A percentile compares a stretch with the other conserved stretches of the same genome.
These are phyloP conservation scores for Candida silvatica DNA, from an alignment of 805 yeast species.

Conservation along the genomic window DNA sequence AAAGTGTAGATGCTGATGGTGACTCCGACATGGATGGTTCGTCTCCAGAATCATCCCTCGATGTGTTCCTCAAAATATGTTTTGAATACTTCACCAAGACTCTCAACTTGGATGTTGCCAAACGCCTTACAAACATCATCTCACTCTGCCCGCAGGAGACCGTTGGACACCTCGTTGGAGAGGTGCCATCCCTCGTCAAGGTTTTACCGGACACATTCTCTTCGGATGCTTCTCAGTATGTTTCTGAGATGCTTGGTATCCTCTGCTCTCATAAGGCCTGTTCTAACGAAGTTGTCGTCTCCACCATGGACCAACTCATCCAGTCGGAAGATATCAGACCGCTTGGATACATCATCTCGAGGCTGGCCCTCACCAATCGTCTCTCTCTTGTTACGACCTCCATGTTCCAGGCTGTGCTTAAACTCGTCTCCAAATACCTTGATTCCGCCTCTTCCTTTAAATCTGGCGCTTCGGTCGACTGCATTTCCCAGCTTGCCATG, in stretches of 20 bases:
- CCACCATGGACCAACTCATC: constrained; percentile 6
- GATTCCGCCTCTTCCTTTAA: constrained; percentile 11
- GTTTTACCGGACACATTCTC: constrained; percentile 13
- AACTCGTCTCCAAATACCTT: constrained; percentile 16
- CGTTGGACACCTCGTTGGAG: constrained; percentile 6
- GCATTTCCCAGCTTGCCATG: constrained; percentile 33
- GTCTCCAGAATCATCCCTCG: constrained; percentile 9
- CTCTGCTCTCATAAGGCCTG: constrained; percentile 29
- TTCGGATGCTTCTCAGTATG: constrained; percentile 14
- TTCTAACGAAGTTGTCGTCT: constrained; percentile 7
- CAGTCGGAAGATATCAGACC: constrained; percentile 19
- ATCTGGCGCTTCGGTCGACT: constrained; percentile 25
- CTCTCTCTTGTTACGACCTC: constrained; percentile 9
- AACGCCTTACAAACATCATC: constrained; percentile 15
- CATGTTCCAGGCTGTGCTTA: constrained; percentile 7
- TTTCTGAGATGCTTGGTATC: constrained; percentile 21
- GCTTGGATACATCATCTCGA: constrained; percentile 36
- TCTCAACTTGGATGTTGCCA: constrained; percentile 6
- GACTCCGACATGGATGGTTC: constrained; percentile 8
- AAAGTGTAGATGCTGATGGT: constrained; percentile 4
- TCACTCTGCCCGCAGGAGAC: constrained; percentile 16
- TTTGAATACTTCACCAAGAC: constrained; percentile 18
- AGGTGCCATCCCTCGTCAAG: constrained; percentile 9
- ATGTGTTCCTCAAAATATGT: constrained; percentile 23
- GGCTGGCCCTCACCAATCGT: constrained; percentile 30